Percentiles rank a stretch among this genome's conserved stretches.
phyloP scores from a whole-genome alignment of 2,329 filamentous ascomycete genomes.

The Stachybotrys chlorohalonatus region DNA sequence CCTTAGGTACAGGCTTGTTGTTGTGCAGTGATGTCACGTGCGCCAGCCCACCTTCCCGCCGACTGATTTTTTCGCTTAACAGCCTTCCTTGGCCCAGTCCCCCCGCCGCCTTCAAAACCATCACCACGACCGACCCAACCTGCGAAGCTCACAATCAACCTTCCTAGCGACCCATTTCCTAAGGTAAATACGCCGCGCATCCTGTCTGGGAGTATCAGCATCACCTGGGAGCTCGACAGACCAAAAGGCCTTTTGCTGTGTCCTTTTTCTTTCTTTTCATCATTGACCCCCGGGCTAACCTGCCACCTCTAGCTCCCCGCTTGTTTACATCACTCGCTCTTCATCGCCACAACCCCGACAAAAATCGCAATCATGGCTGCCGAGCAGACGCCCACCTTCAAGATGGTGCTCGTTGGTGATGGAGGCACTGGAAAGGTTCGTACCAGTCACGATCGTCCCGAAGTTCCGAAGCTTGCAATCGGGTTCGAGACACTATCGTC shows the following conservation, averaged over 20 bases:
- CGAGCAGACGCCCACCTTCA: slow-evolving; percentile 71
- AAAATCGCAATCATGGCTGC: slow-evolving; percentile 51
- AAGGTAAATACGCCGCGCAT: neutral
- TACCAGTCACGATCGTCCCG: slow-evolving; percentile 2
- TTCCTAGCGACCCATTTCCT: neutral
- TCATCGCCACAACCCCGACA: slow-evolving; percentile 8
- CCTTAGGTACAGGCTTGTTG: slow-evolving; percentile 3
- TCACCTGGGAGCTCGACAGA: no score
- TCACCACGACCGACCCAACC: slow-evolving; percentile 18
- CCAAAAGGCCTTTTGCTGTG: neutral
- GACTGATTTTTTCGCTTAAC: slow-evolving; percentile 35
- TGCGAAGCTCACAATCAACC: slow-evolving; percentile 21
- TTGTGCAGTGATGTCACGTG: slow-evolving; percentile 23
- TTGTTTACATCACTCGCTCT: slow-evolving; percentile 34
- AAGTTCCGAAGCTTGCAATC: neutral
- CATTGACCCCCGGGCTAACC: slow-evolving; percentile 18
- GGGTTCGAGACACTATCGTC: neutral
- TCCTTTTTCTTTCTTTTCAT: slow-evolving; percentile 7
- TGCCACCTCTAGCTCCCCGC: slow-evolving; percentile 28
- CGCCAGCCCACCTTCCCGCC: slow-evolving; percentile 17
- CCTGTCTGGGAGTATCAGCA: neutral
- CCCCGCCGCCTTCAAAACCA: slow-evolving; percentile 34
- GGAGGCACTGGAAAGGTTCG: slow-evolving; percentile 96
- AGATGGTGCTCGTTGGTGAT: slow-evolving; percentile 98
- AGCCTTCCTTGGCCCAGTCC: slow-evolving; percentile 26